Evolutionary conservation across 2,329 filamentous ascomycete species (phyloP).

Genomic region (Stemphylium lycopersici): DNA sequence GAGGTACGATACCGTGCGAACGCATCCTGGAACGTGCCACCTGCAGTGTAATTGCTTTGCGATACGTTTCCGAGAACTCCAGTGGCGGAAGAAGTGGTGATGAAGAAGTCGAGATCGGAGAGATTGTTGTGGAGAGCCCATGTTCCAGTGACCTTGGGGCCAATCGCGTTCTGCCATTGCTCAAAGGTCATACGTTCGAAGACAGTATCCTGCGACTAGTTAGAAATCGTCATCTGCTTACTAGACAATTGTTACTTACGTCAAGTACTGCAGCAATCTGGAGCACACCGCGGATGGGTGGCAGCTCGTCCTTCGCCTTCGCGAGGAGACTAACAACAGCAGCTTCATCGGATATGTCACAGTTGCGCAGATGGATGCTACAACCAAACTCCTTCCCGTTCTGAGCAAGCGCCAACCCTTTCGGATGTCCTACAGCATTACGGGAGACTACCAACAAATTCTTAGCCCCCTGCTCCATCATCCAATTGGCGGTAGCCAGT

Average conservation of each 20-base stretch:
- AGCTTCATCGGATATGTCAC: not conserved
- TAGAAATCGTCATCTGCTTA: too few relatives aligned
- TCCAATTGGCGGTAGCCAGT: constrained; percentile 18
- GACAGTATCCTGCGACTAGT: too few relatives aligned
- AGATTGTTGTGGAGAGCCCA: constrained; percentile 32
- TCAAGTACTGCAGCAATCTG: too few relatives aligned
- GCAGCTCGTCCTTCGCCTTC: too few relatives aligned
- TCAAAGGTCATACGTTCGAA: too few relatives aligned
- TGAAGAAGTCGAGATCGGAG: constrained; percentile 35
- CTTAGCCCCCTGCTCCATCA: constrained; percentile 24
- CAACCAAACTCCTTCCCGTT: not conserved
- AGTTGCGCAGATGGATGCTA: not conserved
- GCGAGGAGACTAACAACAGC: not conserved
- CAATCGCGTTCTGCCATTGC: not conserved
- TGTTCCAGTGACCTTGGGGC: constrained; percentile 20
- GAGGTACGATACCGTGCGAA: constrained; percentile 26
- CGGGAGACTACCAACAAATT: constrained; percentile 19
- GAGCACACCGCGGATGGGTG: too few relatives aligned
- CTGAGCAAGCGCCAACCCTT: not conserved
- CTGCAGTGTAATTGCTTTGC: constrained; percentile 56
- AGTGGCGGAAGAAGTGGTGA: constrained; percentile 34
- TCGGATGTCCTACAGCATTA: not conserved
- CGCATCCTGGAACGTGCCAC: constrained; percentile 47
- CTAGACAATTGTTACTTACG: too few relatives aligned
- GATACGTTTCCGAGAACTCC: constrained; percentile 36